Percentiles rank a stretch among this genome's conserved stretches.
phyloP scores from a whole-genome alignment of 352 stramenopile species.

The Globisporangium perplexum region DNA sequence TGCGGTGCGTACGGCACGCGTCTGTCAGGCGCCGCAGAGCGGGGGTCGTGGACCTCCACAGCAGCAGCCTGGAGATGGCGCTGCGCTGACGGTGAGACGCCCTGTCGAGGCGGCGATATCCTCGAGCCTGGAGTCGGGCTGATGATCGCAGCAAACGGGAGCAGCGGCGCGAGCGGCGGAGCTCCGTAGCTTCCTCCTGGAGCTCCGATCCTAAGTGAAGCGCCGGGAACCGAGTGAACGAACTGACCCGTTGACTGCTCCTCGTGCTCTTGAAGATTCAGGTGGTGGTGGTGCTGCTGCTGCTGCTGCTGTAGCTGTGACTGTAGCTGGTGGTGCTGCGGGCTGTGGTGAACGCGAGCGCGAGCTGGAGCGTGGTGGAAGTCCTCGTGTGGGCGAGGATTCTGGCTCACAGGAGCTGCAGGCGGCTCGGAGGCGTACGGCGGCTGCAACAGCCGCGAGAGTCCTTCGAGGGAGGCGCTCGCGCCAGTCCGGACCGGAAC shows the following conservation, averaged over 20 bases:
- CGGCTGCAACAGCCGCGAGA: background rate
- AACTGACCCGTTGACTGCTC: background rate
- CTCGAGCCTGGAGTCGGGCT: slow-evolving; percentile 1
- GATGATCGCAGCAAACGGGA: slow-evolving; percentile 6
- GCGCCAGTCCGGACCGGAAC: background rate
- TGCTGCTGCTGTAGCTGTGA: background rate
- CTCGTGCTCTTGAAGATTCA: background rate
- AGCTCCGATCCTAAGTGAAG: background rate
- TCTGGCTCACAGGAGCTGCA: background rate
- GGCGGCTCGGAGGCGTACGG: background rate
- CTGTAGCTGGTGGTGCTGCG: background rate
- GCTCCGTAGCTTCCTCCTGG: background rate
- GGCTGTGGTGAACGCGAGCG: background rate
- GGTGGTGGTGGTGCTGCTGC: background rate
- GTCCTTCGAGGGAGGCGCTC: background rate
- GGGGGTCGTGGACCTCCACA: background rate
- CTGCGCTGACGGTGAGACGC: slow-evolving; percentile 1
- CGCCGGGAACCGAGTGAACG: background rate
- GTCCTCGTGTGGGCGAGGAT: background rate
- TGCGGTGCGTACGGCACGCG: background rate
- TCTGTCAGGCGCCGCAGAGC: background rate
- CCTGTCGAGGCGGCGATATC: slow-evolving; percentile 1
- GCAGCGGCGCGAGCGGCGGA: slow-evolving; percentile 2
- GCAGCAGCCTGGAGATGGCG: background rate
- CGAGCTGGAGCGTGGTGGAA: background rate